Conservation (phyloP, 176 grass and related monocot genomes). For the Hyparrhenia diplandra region DNA sequence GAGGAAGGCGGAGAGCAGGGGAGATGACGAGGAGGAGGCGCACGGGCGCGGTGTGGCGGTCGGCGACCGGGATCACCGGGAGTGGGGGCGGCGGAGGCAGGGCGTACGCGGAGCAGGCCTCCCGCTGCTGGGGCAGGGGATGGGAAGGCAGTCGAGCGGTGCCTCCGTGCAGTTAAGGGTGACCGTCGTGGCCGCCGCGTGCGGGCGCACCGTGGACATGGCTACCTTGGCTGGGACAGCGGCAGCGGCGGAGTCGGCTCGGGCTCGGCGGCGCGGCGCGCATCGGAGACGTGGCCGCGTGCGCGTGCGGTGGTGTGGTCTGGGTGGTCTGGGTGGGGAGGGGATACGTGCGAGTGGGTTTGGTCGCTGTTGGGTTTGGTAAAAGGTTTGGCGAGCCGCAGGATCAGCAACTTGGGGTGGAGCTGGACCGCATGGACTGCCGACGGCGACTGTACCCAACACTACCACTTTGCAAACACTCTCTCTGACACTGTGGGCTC, state of each 20-base stretch:
- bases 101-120: slow-evolving; percentile 16
- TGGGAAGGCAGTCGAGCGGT: slow-evolving; percentile 10
- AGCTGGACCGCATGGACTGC: slow-evolving; percentile 2
- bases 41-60: slow-evolving; percentile 27
- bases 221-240: background rate
- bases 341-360: slow-evolving; percentile 33
- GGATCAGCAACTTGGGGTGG: background rate
- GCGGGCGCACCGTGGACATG: background rate
- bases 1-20: slow-evolving; percentile 44
- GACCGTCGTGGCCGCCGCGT: background rate
- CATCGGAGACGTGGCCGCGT: slow-evolving; percentile 13
- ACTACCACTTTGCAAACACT: background rate
- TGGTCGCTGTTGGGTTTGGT: slow-evolving; percentile 38
- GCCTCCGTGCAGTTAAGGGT: slow-evolving; percentile 30
- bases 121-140: slow-evolving; percentile 22
- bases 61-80: slow-evolving; percentile 1
- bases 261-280: slow-evolving; percentile 17
- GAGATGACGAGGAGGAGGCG: slow-evolving; percentile 46
- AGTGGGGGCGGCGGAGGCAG: slow-evolving; percentile 7
- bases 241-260: background rate
- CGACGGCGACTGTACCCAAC: background rate
- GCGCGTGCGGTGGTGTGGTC: background rate
- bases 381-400: slow-evolving; percentile 27
- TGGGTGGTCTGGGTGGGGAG: background rate
- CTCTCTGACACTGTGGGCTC: slow-evolving; percentile 2